These are phyloP conservation scores for Plantago ovata DNA, from an alignment of 257 asterid species.

Conservation along the genomic window DNA sequence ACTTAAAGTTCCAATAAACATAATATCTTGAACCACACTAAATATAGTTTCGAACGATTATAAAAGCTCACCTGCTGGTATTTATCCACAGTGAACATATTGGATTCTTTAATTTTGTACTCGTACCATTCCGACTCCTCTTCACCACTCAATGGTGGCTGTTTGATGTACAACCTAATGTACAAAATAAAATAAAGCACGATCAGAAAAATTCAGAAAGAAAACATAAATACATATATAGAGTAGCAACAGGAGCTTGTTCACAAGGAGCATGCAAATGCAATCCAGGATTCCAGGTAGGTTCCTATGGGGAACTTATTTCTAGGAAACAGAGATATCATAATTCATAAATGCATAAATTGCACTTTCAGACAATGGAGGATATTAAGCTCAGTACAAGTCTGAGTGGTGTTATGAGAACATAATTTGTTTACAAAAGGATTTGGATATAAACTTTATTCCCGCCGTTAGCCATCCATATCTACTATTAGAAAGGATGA, in stretches of 20 bases:
- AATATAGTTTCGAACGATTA: conserved; percentile 7
- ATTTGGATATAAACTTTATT: too few species aligned
- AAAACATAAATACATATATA: conserved; percentile 2
- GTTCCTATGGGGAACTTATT: too few species aligned
- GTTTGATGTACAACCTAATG: conserved; percentile 79
- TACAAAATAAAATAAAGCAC: conserved; percentile 19
- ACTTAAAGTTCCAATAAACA: conserved; percentile 7
- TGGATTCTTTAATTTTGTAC: conserved; percentile 92
- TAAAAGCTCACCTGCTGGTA: conserved; percentile 86
- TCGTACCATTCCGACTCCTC: conserved; percentile 80
- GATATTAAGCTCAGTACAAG: background rate
- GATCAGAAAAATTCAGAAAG: conserved; percentile 12
- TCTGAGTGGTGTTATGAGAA: background rate
- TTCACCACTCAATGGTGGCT: conserved; percentile 54
- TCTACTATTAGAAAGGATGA: too few species aligned
- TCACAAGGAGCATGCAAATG: too few species aligned
- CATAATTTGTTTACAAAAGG: background rate
- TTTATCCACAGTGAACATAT: conserved; percentile 93
- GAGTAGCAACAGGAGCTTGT: background rate
- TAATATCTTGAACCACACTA: conserved; percentile 12
- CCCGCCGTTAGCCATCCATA: too few species aligned
- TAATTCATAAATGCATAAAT: background rate
- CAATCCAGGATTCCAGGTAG: too few species aligned
- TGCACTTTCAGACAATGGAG: background rate
- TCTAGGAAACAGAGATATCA: background rate